These are phyloP conservation scores for Rhodotorula taiwanensis DNA, from an alignment of 768 basidiomycete genomes.

Conservation along the genomic window DNA sequence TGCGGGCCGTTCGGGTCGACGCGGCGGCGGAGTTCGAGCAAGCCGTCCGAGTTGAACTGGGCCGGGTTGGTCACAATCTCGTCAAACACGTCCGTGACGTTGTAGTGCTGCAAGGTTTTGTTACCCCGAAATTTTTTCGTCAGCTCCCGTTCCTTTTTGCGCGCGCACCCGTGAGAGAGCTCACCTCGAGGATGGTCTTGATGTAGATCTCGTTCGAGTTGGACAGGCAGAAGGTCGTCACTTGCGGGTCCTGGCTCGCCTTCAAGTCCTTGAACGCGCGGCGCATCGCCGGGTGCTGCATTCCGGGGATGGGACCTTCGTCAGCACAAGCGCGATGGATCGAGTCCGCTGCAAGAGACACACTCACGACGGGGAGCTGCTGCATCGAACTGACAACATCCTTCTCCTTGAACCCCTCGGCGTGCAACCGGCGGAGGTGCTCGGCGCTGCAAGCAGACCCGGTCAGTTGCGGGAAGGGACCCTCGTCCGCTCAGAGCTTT, in stretches of 20 bases:
- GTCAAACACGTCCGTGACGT: constrained; percentile 63
- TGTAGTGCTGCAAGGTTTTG: constrained; percentile 70
- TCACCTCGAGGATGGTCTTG: constrained; percentile 80
- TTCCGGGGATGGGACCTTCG: background rate
- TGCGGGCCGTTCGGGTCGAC: constrained; percentile 70
- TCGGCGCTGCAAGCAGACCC: constrained; percentile 53
- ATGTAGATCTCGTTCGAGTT: constrained; percentile 93
- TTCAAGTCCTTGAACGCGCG: constrained; percentile 78
- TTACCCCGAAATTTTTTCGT: background rate
- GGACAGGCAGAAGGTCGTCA: constrained; percentile 81
- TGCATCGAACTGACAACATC: constrained; percentile 72
- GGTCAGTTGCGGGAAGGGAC: background rate
- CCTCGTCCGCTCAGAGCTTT: too few species aligned
- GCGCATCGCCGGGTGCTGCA: constrained; percentile 76
- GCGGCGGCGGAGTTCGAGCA: constrained; percentile 67
- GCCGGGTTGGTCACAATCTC: constrained; percentile 91
- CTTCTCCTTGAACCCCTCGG: constrained; percentile 59
- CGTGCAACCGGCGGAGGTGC: constrained; percentile 62
- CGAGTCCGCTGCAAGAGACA: background rate
- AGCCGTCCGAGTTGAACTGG: constrained; percentile 62
- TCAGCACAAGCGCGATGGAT: background rate
- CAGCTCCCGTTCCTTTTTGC: background rate
- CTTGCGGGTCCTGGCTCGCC: constrained; percentile 55
- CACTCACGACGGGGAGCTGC: constrained; percentile 76
- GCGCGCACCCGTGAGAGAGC: constrained; percentile 10